These are phyloP conservation scores for Pythium angustatum DNA, from an alignment of 352 stramenopile species.

Conservation along the genomic window DNA sequence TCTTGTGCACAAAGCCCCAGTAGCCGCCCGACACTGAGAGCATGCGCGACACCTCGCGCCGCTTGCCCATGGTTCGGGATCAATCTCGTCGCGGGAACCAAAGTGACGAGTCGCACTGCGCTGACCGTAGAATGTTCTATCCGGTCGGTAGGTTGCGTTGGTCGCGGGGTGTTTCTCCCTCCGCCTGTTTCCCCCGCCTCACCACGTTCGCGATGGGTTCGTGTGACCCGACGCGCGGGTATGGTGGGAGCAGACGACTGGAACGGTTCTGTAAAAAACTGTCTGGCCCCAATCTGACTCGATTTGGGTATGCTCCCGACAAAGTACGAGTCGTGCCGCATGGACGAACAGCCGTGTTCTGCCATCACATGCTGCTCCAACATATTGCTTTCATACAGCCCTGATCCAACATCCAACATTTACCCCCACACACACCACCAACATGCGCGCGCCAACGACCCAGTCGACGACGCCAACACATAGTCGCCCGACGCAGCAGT, in stretches of 20 bases:
- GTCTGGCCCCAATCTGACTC: neutral
- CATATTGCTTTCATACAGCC: too few species aligned
- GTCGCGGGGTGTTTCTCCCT: neutral
- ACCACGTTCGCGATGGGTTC: neutral
- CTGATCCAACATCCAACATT: neutral
- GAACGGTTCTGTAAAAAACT: neutral
- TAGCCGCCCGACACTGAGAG: conserved; percentile 74
- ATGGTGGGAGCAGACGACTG: neutral
- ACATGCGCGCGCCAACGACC: neutral
- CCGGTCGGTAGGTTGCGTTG: too few species aligned
- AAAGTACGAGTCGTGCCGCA: neutral
- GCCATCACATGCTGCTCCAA: neutral
- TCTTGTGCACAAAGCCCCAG: conserved; percentile 76
- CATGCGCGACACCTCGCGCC: conserved; percentile 64
- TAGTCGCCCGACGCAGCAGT: neutral
- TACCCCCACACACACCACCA: neutral
- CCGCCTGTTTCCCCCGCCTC: neutral
- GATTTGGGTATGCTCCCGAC: neutral
- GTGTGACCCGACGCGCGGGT: neutral
- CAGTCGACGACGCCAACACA: too few species aligned
- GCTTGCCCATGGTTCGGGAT: conserved; percentile 54
- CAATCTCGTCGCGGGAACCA: neutral
- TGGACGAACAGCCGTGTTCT: neutral
- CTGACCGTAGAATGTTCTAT: neutral
- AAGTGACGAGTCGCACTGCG: too few species aligned